Evolutionary conservation across 164 flowering plant species (phyloP).

Genomic region (Dillenia suffruticosa): DNA sequence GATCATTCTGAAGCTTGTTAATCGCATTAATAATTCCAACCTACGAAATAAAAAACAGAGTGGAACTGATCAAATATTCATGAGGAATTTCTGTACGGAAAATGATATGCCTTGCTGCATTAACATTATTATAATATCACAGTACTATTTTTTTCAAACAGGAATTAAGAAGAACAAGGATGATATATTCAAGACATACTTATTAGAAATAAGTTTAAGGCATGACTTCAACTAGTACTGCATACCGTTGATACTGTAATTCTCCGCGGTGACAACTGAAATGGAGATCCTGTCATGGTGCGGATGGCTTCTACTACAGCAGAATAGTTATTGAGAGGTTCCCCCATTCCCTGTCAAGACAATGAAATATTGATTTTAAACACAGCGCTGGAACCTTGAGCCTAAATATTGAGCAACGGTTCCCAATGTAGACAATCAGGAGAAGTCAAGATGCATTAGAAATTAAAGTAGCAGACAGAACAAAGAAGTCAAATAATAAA

Average conservation of each 20-base stretch:
- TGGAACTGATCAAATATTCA: neutral
- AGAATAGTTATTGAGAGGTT: slow-evolving; percentile 86
- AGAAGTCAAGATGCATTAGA: no score
- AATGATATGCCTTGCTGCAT: no score
- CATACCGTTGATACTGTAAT: slow-evolving; percentile 93
- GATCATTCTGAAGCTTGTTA: slow-evolving; percentile 69
- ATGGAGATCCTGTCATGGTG: slow-evolving; percentile 68
- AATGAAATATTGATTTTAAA: slow-evolving; percentile 1
- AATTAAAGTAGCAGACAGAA: no score
- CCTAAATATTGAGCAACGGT: no score
- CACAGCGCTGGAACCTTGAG: neutral
- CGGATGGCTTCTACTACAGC: slow-evolving; percentile 77
- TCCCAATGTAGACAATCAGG: no score
- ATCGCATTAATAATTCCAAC: slow-evolving; percentile 93
- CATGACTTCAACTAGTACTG: slow-evolving; percentile 3
- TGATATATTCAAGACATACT: no score
- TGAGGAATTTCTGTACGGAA: no score
- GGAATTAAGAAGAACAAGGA: no score
- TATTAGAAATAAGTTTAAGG: neutral
- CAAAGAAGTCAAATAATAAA: no score
- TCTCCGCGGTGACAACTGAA: slow-evolving; percentile 78
- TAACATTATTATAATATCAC: no score
- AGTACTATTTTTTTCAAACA: no score
- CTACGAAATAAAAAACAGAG: slow-evolving; percentile 26
- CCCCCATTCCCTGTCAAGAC: slow-evolving; percentile 94